Base-by-base conservation (phyloP, 176 grass and related monocot genomes). In the Avena atlantica region DNA sequence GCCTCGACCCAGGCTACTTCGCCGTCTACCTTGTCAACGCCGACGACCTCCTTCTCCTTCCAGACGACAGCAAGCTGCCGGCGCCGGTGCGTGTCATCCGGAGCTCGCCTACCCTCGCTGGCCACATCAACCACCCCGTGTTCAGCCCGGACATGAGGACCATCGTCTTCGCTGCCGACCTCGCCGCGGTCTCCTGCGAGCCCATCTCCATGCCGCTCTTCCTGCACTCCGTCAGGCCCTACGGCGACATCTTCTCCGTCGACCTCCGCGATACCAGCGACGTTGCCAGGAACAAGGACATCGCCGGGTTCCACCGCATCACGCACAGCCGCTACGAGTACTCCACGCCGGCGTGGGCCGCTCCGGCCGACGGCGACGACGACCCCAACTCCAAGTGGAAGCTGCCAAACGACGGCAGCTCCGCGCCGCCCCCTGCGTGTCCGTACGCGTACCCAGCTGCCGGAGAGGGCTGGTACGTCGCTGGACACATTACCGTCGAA, bases 121-220 rank as follows among this genome's bases (percentile, higher is more conserved):
- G 90, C 0, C 90, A 92, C 61, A 78, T 92, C 10, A 92, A 92
- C 70, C 90, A 92, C 79, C 90, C 90, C 0, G 24, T 92, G 3
- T 92, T 92, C 76, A 92, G 86, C 53, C 90, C 86, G 0, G 82
- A 92, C 34, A 42, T 70, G 8, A 36, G 9, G 68, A 91, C 86
- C 90, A 58, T 91, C 73, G 81, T 48, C n/a, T 70, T 91, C 13
- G 42, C 90, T 0, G 5, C 86, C 2, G 90, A 91, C 78, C 90
- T 91, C 8, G 68, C 89, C 17, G 86, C 75, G 0, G 89, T 86
- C 13, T 85, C 90, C 0, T 70, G 61, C 8, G 86, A 92, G 2
- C 86, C 90, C 53, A 86, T 92, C 11, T 92, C 90, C 0, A 42
- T 92, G 84, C 86, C 86, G 2, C 11, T 78, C 8, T 86, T 92